Evolutionary conservation across 129 eudicot genomes (phyloP).

Genomic region (Kitagawia praeruptora): DNA sequence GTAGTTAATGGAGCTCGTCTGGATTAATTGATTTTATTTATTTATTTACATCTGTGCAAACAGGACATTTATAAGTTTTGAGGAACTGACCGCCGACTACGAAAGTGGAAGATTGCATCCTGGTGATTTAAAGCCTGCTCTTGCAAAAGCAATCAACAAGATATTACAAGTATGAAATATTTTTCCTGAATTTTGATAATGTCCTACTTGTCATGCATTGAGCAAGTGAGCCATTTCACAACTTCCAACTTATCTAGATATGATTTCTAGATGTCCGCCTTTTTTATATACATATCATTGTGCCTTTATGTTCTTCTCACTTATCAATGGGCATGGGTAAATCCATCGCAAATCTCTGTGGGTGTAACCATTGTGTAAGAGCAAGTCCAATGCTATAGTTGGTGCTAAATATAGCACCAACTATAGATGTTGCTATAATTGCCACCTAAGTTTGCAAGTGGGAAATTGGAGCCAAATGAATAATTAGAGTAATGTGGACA

Average conservation of each 20-base stretch:
- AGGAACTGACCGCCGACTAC: conserved; percentile 53
- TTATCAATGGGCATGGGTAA: not conserved
- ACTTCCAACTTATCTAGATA: not conserved
- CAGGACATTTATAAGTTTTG: conserved; percentile 50
- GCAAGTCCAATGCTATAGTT: too few species aligned
- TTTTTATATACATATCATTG: not conserved
- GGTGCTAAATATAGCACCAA: too few species aligned
- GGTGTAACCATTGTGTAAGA: not conserved
- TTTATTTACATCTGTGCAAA: not conserved
- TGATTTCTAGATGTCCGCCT: not conserved
- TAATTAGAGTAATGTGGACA: too few species aligned
- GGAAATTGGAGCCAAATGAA: too few species aligned
- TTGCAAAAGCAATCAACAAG: conserved; percentile 61
- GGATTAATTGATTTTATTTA: not conserved
- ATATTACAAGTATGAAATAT: conserved; percentile 54
- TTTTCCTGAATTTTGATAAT: not conserved
- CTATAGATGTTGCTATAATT: too few species aligned
- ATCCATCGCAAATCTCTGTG: not conserved
- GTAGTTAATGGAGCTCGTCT: not conserved
- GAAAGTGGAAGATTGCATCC: conserved; percentile 74
- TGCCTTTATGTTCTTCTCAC: not conserved
- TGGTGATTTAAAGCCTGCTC: conserved; percentile 77
- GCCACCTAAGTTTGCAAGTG: too few species aligned
- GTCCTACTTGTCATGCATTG: not conserved
- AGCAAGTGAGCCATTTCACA: not conserved